phyloP scores from a whole-genome alignment of 2,329 filamentous ascomycete genomes.

The Bertia moriformis region DNA sequence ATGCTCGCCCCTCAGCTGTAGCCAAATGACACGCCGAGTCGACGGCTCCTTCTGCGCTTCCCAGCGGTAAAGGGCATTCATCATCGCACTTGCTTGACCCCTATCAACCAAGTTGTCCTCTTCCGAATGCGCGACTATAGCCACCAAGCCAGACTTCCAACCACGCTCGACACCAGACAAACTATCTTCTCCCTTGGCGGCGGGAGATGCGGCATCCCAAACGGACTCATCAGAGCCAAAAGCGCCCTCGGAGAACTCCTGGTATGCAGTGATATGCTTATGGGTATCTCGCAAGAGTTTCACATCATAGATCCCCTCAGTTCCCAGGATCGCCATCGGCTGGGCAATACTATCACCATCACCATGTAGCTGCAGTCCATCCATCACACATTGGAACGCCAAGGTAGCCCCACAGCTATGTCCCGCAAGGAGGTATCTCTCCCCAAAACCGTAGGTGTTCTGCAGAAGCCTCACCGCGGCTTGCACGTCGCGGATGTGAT shows the following conservation, averaged over 20 bases:
- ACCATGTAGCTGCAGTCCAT: conserved; percentile 6
- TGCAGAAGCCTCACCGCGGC: conserved; percentile 22
- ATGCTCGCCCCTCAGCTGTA: background rate
- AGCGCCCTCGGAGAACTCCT: conserved; percentile 21
- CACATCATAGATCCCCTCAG: conserved; percentile 27
- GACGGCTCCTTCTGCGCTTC: background rate
- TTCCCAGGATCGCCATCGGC: conserved; percentile 21
- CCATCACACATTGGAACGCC: conserved; percentile 25
- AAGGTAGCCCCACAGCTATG: conserved; percentile 29
- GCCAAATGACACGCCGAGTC: background rate
- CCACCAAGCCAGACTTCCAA: conserved; percentile 16
- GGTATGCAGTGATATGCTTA: conserved; percentile 15
- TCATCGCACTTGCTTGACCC: conserved; percentile 10
- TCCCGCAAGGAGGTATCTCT: conserved; percentile 24
- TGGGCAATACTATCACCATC: background rate
- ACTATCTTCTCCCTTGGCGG: conserved; percentile 11
- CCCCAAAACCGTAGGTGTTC: conserved; percentile 18
- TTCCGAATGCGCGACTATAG: conserved; percentile 21
- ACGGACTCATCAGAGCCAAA: conserved; percentile 19
- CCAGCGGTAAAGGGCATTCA: background rate
- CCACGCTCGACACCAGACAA: conserved; percentile 15
- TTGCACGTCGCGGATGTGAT: conserved; percentile 25
- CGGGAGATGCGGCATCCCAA: conserved; percentile 23
- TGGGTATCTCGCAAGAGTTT: conserved; percentile 16
- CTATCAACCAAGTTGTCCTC: conserved; percentile 23